Evolutionary conservation across 345 rosid species (phyloP).

Genomic region (Salix caprea): DNA sequence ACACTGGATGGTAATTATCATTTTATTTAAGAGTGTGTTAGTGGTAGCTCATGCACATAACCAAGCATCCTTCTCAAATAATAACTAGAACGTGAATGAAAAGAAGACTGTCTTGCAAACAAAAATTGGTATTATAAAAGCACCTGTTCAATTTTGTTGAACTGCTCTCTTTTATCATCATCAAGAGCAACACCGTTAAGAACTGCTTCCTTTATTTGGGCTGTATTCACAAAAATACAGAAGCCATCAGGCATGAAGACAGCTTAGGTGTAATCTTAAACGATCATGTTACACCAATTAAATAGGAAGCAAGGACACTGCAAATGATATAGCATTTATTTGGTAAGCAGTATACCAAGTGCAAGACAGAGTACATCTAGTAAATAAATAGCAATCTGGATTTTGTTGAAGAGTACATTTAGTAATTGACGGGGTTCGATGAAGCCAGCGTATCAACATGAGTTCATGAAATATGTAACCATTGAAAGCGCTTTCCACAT

Average conservation of each 20-base stretch:
- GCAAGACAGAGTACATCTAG: background rate
- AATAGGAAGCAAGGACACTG: background rate
- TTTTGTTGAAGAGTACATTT: background rate
- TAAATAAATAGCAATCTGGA: background rate
- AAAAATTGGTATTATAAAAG: background rate
- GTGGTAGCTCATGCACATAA: background rate
- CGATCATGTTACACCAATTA: background rate
- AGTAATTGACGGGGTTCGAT: background rate
- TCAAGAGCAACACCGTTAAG: conserved; percentile 89
- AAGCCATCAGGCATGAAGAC: conserved; percentile 14
- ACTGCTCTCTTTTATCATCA: conserved; percentile 73
- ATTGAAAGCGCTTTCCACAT: background rate
- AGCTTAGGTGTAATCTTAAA: conserved; percentile 6
- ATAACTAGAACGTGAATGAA: background rate
- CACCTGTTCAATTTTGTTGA: conserved; percentile 93
- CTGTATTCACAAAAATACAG: conserved; percentile 35
- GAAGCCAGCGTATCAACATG: background rate
- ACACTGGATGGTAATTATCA: background rate
- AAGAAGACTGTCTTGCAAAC: background rate
- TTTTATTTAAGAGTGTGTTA: background rate
- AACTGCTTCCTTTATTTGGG: conserved; percentile 75
- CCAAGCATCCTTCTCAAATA: background rate
- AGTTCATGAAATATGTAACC: background rate
- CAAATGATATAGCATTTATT: background rate
- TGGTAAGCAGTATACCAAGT: background rate